Evolutionary conservation across 495 filamentous ascomycete genomes (phyloP), one percentile per base, ranked within the genome.

Genomic region (Peziza echinospora): DNA sequence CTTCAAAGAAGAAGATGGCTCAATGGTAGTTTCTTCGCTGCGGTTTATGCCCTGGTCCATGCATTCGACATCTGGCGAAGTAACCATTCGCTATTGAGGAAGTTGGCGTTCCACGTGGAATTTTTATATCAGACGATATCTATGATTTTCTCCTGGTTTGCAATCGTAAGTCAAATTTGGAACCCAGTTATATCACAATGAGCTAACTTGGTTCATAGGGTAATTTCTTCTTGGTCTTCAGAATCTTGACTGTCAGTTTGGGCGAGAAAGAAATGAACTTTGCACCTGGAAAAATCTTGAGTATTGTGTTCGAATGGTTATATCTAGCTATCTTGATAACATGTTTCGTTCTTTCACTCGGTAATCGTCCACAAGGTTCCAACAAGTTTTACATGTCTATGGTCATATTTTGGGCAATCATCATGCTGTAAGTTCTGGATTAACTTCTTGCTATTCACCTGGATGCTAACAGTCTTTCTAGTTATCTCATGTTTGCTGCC

Each of bases 121-220:
- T 94, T 94, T 65, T 62, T 78, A 49, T 99, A 93, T 65, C 84
- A 94, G 59, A 85, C 84, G 11, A 68, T 96, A 62, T 86, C 78
- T 63, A 93, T 94, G 83, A 69, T 99, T 55, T 99, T 99, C 54
- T 84, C 91, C 44, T 99, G 91, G 91, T 96, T 99, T 64, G 84
- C 82, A 54, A 89, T 99, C 56, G 71, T 71, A 64, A 59, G 69
- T 52, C 21, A 11, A 17, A 37, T 37, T 37, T 13, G 13, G 19
- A 2, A 11, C 3, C 30, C 0, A 17, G 19, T 37, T 37, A 17
- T 37, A 17, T 3, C 3, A 37, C 30, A 44, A 22, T 13, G n/a
- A 6, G 21, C 23, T 19, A 7, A 49, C 42, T 41, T 25, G 7
- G 11, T 3, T 6, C 26, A 47, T 44, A 71, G 70, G 89, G 91